These are phyloP conservation scores for Ascochyta rabiei DNA, from an alignment of 2,329 filamentous ascomycete genomes.

Conservation along the genomic window DNA sequence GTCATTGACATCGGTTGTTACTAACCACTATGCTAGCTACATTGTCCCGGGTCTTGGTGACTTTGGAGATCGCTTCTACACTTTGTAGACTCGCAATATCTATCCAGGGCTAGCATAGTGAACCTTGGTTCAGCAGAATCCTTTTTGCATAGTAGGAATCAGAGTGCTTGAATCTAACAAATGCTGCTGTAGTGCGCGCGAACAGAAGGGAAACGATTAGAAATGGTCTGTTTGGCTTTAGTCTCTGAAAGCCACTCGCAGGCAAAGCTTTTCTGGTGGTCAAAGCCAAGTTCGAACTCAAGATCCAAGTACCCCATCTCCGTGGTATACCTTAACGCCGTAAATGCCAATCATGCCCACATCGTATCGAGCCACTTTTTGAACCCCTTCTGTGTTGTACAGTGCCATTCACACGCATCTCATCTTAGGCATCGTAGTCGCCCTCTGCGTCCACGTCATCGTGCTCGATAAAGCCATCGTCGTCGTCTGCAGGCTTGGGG, in stretches of 20 bases:
- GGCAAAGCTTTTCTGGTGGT: slow-evolving; percentile 12
- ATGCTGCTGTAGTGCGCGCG: neutral
- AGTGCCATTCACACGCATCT: slow-evolving; percentile 19
- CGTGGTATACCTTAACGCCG: slow-evolving; percentile 37
- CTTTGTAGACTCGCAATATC: slow-evolving; percentile 62
- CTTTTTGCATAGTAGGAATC: neutral
- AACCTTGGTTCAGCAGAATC: neutral
- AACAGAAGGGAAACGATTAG: neutral
- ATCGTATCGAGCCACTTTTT: slow-evolving; percentile 18
- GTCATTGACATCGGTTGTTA: neutral
- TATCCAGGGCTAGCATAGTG: neutral
- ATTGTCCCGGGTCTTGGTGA: slow-evolving; percentile 93
- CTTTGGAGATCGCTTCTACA: slow-evolving; percentile 96
- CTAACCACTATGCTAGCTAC: slow-evolving; percentile 65
- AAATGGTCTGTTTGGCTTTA: neutral
- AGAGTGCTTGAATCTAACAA: neutral
- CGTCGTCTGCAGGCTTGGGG: slow-evolving; percentile 36
- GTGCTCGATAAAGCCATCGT: slow-evolving; percentile 48
- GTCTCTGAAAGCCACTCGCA: neutral
- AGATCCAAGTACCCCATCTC: slow-evolving; percentile 18
- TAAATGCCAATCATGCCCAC: slow-evolving; percentile 22
- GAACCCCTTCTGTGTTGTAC: slow-evolving; percentile 19
- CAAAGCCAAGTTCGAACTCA: neutral
- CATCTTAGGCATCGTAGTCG: slow-evolving; percentile 40
- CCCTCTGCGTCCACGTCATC: slow-evolving; percentile 49